Percentiles rank a stretch among this genome's conserved stretches.
Evolutionary conservation across 176 grass and related monocot species (phyloP).

Genomic region (Musa acuminata): DNA sequence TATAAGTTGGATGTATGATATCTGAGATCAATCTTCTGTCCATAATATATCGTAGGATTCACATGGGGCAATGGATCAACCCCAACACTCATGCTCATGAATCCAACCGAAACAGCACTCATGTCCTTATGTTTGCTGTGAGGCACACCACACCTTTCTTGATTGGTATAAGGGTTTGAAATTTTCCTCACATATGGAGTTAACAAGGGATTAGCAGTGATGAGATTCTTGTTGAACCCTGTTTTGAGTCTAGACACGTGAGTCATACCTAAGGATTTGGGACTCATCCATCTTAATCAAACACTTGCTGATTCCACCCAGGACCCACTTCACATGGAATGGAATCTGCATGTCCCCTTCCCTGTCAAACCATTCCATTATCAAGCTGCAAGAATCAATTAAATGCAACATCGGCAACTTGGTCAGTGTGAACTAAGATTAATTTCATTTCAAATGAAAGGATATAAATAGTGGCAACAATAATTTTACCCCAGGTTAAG

Average conservation of each 20-base stretch:
- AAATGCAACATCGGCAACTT: neutral
- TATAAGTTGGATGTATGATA: neutral
- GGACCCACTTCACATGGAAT: constrained; percentile 12
- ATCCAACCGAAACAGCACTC: neutral
- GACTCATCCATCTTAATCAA: constrained; percentile 1
- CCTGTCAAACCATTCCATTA: neutral
- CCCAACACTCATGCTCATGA: neutral
- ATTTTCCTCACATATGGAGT: neutral
- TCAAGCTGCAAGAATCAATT: neutral
- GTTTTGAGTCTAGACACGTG: too few species aligned
- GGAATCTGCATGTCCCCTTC: neutral
- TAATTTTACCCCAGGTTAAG: too few species aligned
- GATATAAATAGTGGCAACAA: too few species aligned
- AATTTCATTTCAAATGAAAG: too few species aligned
- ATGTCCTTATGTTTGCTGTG: too few species aligned
- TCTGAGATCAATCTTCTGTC: neutral
- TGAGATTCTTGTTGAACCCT: too few species aligned
- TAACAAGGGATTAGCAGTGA: too few species aligned
- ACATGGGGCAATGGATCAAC: neutral
- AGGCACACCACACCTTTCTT: neutral
- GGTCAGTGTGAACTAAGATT: neutral
- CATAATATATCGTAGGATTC: neutral
- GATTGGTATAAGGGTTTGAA: neutral
- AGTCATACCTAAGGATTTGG: neutral
- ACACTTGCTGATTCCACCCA: constrained; percentile 1